Evolutionary conservation across 805 yeast genomes (phyloP).

Genomic region (Cyberlindnera subsufficiens): DNA sequence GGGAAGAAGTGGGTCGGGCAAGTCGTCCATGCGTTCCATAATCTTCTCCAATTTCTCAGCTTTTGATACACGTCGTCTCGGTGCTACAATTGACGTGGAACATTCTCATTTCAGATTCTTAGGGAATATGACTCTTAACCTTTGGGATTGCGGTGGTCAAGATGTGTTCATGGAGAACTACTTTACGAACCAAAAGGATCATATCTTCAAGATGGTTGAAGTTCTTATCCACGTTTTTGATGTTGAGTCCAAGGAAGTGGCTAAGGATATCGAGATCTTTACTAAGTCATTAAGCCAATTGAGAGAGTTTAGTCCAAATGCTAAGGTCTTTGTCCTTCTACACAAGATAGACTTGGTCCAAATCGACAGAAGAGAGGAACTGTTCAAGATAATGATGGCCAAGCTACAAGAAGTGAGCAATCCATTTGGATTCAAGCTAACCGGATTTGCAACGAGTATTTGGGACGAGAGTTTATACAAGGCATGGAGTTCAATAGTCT

Average conservation of each 20-base stretch:
- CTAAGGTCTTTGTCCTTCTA: slow-evolving; percentile 83
- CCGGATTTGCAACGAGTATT: slow-evolving; percentile 78
- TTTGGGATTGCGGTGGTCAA: slow-evolving; percentile 99
- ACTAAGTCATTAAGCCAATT: slow-evolving; percentile 76
- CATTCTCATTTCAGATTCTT: slow-evolving; percentile 89
- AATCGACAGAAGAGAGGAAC: slow-evolving; percentile 74
- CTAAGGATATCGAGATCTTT: slow-evolving; percentile 90
- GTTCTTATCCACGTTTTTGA: slow-evolving; percentile 95
- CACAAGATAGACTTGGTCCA: slow-evolving; percentile 97
- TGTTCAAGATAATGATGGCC: slow-evolving; percentile 79
- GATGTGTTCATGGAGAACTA: slow-evolving; percentile 95
- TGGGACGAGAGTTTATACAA: slow-evolving; percentile 43
- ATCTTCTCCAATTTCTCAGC: slow-evolving; percentile 96
- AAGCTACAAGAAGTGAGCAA: slow-evolving; percentile 70
- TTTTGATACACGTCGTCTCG: slow-evolving; percentile 88
- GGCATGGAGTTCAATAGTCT: slow-evolving; percentile 96
- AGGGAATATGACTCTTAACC: slow-evolving; percentile 90
- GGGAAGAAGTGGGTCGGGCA: slow-evolving; percentile 97
- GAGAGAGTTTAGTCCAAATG: slow-evolving; percentile 80
- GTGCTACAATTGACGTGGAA: slow-evolving; percentile 98
- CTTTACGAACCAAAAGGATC: slow-evolving; percentile 81
- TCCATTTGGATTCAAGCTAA: slow-evolving; percentile 60
- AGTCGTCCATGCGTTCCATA: slow-evolving; percentile 94
- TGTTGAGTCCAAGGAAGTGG: slow-evolving; percentile 86
- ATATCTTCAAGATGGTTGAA: slow-evolving; percentile 91